Conservation (phyloP, 1,139 yeast genomes). For the Suhomyces taliae region DNA sequence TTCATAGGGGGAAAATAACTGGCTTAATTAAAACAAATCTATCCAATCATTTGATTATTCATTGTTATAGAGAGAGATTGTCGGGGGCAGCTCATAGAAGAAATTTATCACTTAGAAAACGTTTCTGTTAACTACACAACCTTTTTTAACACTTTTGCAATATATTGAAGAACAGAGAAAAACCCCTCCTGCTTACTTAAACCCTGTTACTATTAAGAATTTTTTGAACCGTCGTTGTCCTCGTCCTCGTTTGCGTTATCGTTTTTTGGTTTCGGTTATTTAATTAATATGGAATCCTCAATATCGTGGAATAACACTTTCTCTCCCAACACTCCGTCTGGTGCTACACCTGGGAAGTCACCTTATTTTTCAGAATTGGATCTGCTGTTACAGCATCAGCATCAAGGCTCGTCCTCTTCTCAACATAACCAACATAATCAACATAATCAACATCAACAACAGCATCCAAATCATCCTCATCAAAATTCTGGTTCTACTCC, state of each 20-base stretch:
- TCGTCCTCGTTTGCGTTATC: not conserved
- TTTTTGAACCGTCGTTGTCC: not conserved
- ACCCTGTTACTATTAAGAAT: not conserved
- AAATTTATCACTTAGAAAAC: no score
- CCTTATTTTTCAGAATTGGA: slow-evolving; percentile 16
- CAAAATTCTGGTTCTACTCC: not conserved
- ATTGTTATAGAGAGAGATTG: no score
- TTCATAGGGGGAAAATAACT: no score
- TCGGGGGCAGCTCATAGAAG: no score
- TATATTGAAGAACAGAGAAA: no score
- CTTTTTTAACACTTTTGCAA: no score
- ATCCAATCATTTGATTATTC: no score
- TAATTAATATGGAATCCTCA: slow-evolving; percentile 16
- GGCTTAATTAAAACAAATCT: no score
- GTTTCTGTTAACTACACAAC: no score
- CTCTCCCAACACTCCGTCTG: slow-evolving; percentile 17
- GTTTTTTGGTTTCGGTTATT: not conserved
- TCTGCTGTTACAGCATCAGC: not conserved
- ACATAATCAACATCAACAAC: slow-evolving; percentile 8
- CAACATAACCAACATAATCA: slow-evolving; percentile 1
- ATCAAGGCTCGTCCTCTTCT: not conserved
- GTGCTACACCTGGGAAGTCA: slow-evolving; percentile 17
- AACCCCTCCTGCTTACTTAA: not conserved
- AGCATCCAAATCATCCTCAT: slow-evolving; percentile 2
- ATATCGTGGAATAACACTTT: slow-evolving; percentile 18